A percentile compares a stretch with the other conserved stretches of the same genome.
Conservation (phyloP, 108 stramenopile genomes). For the Pseudonitzschia delicatissima region DNA sequence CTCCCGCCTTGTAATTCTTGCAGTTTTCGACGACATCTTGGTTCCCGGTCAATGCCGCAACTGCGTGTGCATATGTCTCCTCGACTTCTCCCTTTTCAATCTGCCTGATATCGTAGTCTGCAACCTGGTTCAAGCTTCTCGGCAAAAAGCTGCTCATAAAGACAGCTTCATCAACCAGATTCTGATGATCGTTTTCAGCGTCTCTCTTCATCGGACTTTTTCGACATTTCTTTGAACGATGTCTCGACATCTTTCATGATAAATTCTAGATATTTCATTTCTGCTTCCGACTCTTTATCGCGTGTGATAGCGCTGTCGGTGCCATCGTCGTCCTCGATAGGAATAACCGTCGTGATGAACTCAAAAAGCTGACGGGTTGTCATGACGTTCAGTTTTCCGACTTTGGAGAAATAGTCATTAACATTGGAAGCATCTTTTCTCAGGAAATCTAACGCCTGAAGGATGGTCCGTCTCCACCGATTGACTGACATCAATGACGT, state of each 20-base stretch:
- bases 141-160: constrained; percentile 92
- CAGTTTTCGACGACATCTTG: constrained; percentile 61
- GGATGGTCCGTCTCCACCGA: constrained; percentile 97
- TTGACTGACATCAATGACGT: constrained; percentile 97
- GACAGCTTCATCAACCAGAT: constrained; percentile 83
- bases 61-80: constrained; percentile 84
- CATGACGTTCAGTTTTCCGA: constrained; percentile 83
- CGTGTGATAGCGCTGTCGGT: not conserved
- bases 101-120: constrained; percentile 80
- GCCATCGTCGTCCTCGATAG: constrained; percentile 24
- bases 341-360: constrained; percentile 61
- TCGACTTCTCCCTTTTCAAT: constrained; percentile 85
- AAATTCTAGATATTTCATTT: constrained; percentile 40
- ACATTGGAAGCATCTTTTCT: constrained; percentile 95
- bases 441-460: constrained; percentile 92
- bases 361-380: constrained; percentile 86
- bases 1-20: constrained; percentile 31
- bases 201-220: constrained; percentile 43
- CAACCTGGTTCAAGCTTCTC: constrained; percentile 83
- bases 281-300: constrained; percentile 39
- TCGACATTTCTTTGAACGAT: constrained; percentile 10
- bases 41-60: constrained; percentile 86
- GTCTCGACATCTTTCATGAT: constrained; percentile 15
- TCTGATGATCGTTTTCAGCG: constrained; percentile 61
- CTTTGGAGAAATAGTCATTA: constrained; percentile 93